A percentile compares a stretch with the other conserved stretches of the same genome.
Conservation (phyloP, 2,329 filamentous ascomycete genomes). For the Monosporascus cannonballus region DNA sequence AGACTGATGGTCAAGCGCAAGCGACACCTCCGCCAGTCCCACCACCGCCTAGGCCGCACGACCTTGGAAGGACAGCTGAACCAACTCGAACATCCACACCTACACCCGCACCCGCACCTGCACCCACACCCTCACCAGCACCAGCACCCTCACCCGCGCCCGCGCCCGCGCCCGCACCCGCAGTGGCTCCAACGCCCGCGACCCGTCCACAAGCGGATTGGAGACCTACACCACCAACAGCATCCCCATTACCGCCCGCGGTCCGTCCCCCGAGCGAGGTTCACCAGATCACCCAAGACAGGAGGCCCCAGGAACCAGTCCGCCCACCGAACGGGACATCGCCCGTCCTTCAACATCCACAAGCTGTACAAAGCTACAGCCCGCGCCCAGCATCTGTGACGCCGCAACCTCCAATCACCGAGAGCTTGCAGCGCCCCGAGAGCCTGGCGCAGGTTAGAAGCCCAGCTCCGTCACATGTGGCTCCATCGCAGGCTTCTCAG, state of each 20-base stretch:
- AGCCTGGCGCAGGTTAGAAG: constrained; percentile 23
- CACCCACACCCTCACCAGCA: constrained; percentile 3
- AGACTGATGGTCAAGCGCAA: constrained; percentile 16
- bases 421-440: constrained; percentile 29
- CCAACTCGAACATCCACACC: constrained; percentile 4
- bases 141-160: constrained; percentile 10
- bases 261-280: constrained; percentile 15
- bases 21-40: constrained; percentile 13
- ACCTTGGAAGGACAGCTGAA: constrained; percentile 12
- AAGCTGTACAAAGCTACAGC: constrained; percentile 25
- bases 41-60: constrained; percentile 9
- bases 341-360: constrained; percentile 34
- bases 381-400: constrained; percentile 20
- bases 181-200: constrained; percentile 12
- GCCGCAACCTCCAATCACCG: constrained; percentile 19
- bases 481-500: constrained; percentile 20
- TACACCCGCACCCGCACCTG: constrained; percentile 11
- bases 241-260: constrained; percentile 16
- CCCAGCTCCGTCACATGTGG: constrained; percentile 16
- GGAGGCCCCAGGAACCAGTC: constrained; percentile 14
- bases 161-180: constrained; percentile 10
- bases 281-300: constrained; percentile 18
- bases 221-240: constrained; percentile 15
- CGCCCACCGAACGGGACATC: constrained; percentile 16
- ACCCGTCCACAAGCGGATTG: constrained; percentile 18